Evolutionary conservation across 371 early-diverging fungal genomes (phyloP).

Genomic region (Mortierella sp.): DNA sequence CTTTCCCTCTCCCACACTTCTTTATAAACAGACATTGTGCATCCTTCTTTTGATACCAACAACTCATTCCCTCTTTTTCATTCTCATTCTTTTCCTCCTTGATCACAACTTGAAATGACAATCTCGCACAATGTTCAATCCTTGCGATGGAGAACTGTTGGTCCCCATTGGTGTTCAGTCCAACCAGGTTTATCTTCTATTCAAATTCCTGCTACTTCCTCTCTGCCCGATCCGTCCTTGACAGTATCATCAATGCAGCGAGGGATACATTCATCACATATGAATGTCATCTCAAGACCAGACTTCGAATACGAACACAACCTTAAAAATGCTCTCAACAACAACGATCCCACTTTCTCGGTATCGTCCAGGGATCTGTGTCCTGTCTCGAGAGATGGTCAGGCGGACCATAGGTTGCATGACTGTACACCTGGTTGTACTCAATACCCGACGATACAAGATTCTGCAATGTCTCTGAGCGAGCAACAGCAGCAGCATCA

Average conservation of each 20-base stretch:
- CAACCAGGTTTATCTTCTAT: not conserved
- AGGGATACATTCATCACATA: conserved; percentile 31
- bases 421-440: not conserved
- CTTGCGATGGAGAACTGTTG: conserved; percentile 39
- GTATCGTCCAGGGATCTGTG: not conserved
- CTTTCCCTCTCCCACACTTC: too few species aligned
- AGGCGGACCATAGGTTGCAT: not conserved
- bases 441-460: not conserved
- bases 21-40: too few species aligned
- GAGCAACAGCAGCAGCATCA: conserved; percentile 1
- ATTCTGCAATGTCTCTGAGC: not conserved
- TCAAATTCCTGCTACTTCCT: conserved; percentile 5
- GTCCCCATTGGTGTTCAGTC: conserved; percentile 49
- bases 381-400: not conserved
- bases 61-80: not conserved
- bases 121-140: not conserved
- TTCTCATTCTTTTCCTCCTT: not conserved
- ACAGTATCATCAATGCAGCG: conserved; percentile 25
- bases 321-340: conserved; percentile 14
- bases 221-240: not conserved
- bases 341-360: not conserved
- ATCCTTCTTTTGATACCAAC: too few species aligned
- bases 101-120: conserved; percentile 1
- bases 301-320: conserved; percentile 28
- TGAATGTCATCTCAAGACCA: conserved; percentile 44